These are phyloP conservation scores for Eimeria acervulina DNA, from an alignment of 169 alveolate species.

Conservation along the genomic window DNA sequence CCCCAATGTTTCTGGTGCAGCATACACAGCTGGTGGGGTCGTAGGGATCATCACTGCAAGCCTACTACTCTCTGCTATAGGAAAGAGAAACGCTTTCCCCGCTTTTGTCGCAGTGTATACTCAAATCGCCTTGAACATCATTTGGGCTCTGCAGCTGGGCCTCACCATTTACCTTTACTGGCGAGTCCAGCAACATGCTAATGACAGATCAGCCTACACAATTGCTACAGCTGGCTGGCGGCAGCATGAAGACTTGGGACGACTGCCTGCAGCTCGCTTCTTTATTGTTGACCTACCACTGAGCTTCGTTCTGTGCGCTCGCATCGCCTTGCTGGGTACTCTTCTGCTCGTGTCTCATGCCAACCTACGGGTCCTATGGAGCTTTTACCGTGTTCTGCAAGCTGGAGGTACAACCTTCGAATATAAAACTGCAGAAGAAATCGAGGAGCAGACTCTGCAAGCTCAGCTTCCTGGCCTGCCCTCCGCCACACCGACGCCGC, in stretches of 20 bases:
- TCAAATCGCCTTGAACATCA: conserved; percentile 64
- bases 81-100: conserved; percentile 75
- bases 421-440: conserved; percentile 73
- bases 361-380: conserved; percentile 78
- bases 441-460: conserved; percentile 76
- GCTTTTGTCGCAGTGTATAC: conserved; percentile 80
- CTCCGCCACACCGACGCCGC: conserved; percentile 71
- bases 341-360: conserved; percentile 68
- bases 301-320: conserved; percentile 70
- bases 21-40: conserved; percentile 82
- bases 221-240: conserved; percentile 72
- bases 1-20: conserved; percentile 77
- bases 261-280: conserved; percentile 34
- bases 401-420: conserved; percentile 82
- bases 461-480: conserved; percentile 73
- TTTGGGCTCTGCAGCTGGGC: conserved; percentile 73
- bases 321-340: conserved; percentile 57
- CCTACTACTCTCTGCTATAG: conserved; percentile 76
- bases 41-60: conserved; percentile 76
- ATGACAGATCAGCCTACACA: conserved; percentile 18
- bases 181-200: conserved; percentile 17
- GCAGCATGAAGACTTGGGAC: conserved; percentile 12
- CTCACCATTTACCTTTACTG: conserved; percentile 68
- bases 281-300: conserved; percentile 48
- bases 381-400: conserved; percentile 82